Conservation (phyloP, 108 stramenopile species). For the Mediolabrus comicus region DNA sequence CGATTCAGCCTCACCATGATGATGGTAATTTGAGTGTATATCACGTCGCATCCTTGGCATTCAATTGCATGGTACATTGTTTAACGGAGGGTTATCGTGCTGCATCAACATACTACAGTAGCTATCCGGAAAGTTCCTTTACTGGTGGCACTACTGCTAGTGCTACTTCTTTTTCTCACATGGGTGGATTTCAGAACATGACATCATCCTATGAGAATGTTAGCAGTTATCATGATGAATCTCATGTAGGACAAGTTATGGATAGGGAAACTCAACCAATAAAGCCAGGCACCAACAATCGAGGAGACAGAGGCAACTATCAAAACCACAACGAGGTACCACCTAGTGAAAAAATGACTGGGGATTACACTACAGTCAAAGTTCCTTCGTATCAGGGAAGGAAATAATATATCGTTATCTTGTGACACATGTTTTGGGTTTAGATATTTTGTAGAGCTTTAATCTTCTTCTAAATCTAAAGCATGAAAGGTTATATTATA, state of each 20-base stretch:
- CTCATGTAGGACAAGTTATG: neutral
- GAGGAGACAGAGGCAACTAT: no score
- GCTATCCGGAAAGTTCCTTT: neutral
- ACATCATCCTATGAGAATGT: conserved; percentile 7
- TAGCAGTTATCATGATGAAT: conserved; percentile 3
- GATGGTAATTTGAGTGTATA: conserved; percentile 12
- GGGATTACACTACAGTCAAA: no score
- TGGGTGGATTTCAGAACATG: neutral
- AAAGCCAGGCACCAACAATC: no score
- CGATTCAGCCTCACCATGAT: neutral
- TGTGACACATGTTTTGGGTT: no score
- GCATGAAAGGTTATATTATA: no score
- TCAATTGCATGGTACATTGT: conserved; percentile 26
- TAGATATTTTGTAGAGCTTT: neutral
- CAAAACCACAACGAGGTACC: no score
- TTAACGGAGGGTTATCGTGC: conserved; percentile 38
- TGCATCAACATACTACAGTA: conserved; percentile 25
- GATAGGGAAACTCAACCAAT: neutral
- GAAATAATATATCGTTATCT: no score
- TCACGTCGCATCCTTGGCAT: conserved; percentile 26
- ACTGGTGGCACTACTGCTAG: no score
- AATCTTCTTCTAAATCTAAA: neutral
- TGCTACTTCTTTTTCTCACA: neutral
- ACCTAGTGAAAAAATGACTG: no score
- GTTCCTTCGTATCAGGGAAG: no score